These are phyloP conservation scores for Circinella umbellata DNA, from an alignment of 371 early-diverging fungal genomes.

Conservation along the genomic window DNA sequence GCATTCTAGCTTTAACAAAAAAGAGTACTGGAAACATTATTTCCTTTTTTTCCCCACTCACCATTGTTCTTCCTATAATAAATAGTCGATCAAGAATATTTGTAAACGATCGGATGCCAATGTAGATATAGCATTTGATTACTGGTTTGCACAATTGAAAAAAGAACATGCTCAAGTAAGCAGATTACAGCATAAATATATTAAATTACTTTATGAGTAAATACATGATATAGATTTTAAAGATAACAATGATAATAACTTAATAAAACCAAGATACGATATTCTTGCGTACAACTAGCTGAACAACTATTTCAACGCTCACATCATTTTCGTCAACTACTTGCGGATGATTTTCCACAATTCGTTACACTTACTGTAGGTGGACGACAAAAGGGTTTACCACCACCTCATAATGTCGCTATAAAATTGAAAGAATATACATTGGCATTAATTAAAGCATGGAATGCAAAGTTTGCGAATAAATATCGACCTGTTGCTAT, in stretches of 20 bases:
- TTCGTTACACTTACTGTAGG: slow-evolving; percentile 64
- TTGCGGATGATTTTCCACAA: slow-evolving; percentile 58
- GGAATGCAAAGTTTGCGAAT: slow-evolving; percentile 62
- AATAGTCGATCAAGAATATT: slow-evolving; percentile 55
- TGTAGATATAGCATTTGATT: slow-evolving; percentile 49
- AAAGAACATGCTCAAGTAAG: slow-evolving; percentile 71
- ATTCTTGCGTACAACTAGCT: slow-evolving; percentile 63
- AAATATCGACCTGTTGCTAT: slow-evolving; percentile 55
- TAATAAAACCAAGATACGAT: slow-evolving; percentile 57
- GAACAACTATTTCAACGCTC: slow-evolving; percentile 72
- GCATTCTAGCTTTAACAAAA: too few species aligned
- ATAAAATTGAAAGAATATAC: slow-evolving; percentile 55
- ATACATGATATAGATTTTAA: not conserved
- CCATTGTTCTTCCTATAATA: slow-evolving; percentile 21
- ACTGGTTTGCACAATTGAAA: slow-evolving; percentile 54
- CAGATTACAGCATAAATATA: not conserved
- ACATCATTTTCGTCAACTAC: slow-evolving; percentile 62
- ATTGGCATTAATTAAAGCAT: slow-evolving; percentile 56
- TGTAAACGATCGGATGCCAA: slow-evolving; percentile 57
- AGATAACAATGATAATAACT: not conserved
- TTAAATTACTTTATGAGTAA: too few species aligned
- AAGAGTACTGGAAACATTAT: too few species aligned
- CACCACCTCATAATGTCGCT: slow-evolving; percentile 63
- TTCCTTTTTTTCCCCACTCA: too few species aligned
- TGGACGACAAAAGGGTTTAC: slow-evolving; percentile 55